phyloP scores from a whole-genome alignment of 305 asterid genomes.

The Fraxinus dipetala region DNA sequence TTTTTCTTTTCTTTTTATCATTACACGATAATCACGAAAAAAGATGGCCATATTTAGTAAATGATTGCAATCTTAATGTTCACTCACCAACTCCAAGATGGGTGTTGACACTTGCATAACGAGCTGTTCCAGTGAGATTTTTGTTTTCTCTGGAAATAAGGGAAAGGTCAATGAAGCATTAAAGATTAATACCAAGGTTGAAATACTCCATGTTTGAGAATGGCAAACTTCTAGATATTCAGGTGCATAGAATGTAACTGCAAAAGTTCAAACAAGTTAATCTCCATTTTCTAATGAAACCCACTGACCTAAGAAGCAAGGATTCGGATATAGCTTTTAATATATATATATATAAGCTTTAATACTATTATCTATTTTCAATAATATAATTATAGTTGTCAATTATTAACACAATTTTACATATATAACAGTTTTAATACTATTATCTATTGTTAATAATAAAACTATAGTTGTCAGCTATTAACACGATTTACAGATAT shows the following conservation, averaged over 20 bases:
- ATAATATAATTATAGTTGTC: background rate
- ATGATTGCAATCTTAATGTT: constrained; percentile 16
- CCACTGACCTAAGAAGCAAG: background rate
- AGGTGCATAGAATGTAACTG: background rate
- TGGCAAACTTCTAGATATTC: background rate
- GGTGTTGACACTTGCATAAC: constrained; percentile 88
- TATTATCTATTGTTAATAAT: background rate
- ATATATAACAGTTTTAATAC: too few relatives aligned
- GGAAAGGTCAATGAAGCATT: background rate
- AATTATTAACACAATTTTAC: background rate
- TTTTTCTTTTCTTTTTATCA: background rate
- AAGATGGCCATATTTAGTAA: background rate
- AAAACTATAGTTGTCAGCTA: background rate
- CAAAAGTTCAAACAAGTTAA: background rate
- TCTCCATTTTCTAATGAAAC: background rate
- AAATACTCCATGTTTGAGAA: background rate
- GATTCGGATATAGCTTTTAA: background rate
- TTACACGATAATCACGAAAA: background rate
- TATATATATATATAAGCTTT: background rate
- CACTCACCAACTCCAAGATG: constrained; percentile 85
- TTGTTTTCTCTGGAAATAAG: constrained; percentile 69
- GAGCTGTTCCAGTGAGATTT: constrained; percentile 89
- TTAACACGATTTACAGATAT: background rate
- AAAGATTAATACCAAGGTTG: background rate
- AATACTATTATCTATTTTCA: background rate